Evolutionary conservation across 2,329 filamentous ascomycete genomes (phyloP).

Genomic region (Rhexocercosporidium sp.): DNA sequence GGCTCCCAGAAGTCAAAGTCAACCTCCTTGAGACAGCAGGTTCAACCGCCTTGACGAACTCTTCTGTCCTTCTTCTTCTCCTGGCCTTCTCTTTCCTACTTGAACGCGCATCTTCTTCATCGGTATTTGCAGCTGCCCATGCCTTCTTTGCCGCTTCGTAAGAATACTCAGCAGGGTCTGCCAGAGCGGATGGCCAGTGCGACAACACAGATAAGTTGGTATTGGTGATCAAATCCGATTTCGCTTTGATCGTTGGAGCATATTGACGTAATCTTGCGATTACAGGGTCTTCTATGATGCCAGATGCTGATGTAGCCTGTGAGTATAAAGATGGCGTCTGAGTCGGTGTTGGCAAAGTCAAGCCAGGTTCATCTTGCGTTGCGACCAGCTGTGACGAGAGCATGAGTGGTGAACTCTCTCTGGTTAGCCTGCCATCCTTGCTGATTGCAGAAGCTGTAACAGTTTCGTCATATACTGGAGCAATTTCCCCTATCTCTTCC

Average conservation of each 20-base stretch:
- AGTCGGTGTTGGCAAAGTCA: conserved; percentile 31
- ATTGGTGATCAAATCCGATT: conserved; percentile 28
- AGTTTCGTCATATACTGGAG: conserved; percentile 11
- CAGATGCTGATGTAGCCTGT: conserved; percentile 31
- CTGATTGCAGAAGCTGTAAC: conserved; percentile 11
- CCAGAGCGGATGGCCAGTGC: conserved; percentile 45
- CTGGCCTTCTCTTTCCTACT: conserved; percentile 36
- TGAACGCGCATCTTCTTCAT: conserved; percentile 30
- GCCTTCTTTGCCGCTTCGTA: conserved; percentile 36
- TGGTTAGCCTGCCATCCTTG: conserved; percentile 20
- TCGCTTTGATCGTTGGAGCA: conserved; percentile 40
- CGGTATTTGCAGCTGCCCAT: conserved; percentile 25
- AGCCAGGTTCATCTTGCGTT: conserved; percentile 17
- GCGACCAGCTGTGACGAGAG: conserved; percentile 31
- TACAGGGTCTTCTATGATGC: conserved; percentile 39
- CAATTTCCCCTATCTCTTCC: background rate
- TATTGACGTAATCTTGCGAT: conserved; percentile 45
- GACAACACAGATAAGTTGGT: conserved; percentile 40
- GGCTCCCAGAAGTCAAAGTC: conserved; percentile 37
- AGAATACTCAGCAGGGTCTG: conserved; percentile 43
- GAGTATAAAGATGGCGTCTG: conserved; percentile 39
- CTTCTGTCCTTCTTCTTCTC: conserved; percentile 40
- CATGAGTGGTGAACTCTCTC: conserved; percentile 29
- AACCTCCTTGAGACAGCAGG: conserved; percentile 51
- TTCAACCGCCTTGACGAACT: conserved; percentile 37